These are phyloP conservation scores for Candida nonsorbophila DNA, from an alignment of 805 yeast genomes.

Conservation along the genomic window DNA sequence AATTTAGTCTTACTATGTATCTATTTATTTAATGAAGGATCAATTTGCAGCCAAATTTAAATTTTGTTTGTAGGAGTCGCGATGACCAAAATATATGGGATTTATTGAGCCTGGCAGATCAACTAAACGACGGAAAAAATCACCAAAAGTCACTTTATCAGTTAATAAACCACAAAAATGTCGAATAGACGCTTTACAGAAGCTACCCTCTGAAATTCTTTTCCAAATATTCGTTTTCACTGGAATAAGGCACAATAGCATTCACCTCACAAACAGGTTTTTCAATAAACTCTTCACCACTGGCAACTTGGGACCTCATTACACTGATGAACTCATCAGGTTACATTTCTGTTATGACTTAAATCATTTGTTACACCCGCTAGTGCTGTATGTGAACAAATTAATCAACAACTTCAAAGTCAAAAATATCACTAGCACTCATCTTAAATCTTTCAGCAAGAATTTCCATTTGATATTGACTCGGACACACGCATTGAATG, in stretches of 20 bases:
- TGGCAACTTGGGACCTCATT: conserved; percentile 3
- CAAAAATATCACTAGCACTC: background rate
- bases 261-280: conserved; percentile 5
- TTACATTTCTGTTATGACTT: conserved; percentile 7
- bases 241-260: conserved; percentile 4
- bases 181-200: background rate
- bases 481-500: conserved; percentile 1
- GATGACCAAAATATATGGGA: conserved; percentile 5
- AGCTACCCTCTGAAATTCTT: conserved; percentile 7
- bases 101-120: conserved; percentile 7
- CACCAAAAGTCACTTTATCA: background rate
- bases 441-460: conserved; percentile 2
- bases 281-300: conserved; percentile 4
- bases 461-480: conserved; percentile 1
- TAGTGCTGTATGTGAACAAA: conserved; percentile 1
- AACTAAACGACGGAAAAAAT: background rate
- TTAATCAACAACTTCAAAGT: conserved; percentile 1
- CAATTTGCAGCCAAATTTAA: background rate
- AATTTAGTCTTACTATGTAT: conserved; percentile 1
- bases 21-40: background rate
- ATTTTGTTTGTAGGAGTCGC: background rate
- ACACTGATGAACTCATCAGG: conserved; percentile 3
- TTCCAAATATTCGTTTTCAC: conserved; percentile 5
- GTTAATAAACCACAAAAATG: background rate
- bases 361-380: conserved; percentile 2